phyloP scores from a whole-genome alignment of 495 filamentous ascomycete species.

The Schizothecium vesticola region DNA sequence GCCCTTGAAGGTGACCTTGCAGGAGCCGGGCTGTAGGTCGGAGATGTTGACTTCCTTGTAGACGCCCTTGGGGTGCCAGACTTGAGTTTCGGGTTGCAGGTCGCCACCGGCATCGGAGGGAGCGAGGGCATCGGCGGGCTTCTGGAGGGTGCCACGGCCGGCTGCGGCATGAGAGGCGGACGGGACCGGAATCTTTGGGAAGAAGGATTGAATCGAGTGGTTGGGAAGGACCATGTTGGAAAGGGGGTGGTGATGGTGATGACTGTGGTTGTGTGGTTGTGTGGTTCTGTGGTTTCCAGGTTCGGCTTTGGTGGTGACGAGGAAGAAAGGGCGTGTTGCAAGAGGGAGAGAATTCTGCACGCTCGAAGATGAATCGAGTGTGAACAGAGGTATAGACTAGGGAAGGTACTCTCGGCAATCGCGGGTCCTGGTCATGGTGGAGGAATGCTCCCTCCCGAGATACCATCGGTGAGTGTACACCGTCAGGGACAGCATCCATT shows the following conservation, averaged over 20 bases:
- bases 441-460: background rate
- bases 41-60: conserved; percentile 50
- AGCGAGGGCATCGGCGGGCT: conserved; percentile 1
- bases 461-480: too few relatives aligned
- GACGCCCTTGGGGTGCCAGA: conserved; percentile 51
- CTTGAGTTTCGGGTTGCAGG: conserved; percentile 13
- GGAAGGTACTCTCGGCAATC: background rate
- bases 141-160: background rate
- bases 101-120: conserved; percentile 1
- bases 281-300: background rate
- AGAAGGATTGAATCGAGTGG: conserved; percentile 53
- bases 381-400: background rate
- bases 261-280: background rate
- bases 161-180: background rate
- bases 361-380: background rate
- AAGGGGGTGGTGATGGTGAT: background rate
- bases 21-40: conserved; percentile 47
- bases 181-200: conserved; percentile 25
- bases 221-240: conserved; percentile 2
- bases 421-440: background rate
- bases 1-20: conserved; percentile 49
- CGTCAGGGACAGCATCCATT: too few relatives aligned
- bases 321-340: background rate
- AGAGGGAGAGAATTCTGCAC: background rate
- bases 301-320: background rate